phyloP scores from a whole-genome alignment of 345 rosid genomes.

The Geranium brycei region DNA sequence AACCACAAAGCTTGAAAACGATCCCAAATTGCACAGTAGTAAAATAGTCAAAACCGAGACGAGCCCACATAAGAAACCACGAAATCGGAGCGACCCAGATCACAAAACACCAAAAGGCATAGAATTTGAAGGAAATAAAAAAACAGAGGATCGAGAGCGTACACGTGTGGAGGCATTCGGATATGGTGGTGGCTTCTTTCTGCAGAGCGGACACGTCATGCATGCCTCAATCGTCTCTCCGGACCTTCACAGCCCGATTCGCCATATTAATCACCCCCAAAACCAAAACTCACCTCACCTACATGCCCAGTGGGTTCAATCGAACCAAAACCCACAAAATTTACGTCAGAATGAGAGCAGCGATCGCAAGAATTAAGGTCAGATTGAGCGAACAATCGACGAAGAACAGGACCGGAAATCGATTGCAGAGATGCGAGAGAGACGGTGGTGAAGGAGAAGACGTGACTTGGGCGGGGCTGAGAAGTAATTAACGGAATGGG shows the following conservation, averaged over 20 bases:
- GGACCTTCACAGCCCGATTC: constrained; percentile 36
- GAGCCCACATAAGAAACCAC: constrained; percentile 14
- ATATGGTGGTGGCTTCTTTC: constrained; percentile 84
- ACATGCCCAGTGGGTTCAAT: not conserved
- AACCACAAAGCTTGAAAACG: not conserved
- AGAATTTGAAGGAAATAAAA: constrained; percentile 5
- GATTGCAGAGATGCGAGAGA: not conserved
- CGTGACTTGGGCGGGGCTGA: not conserved
- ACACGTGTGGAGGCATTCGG: constrained; percentile 96
- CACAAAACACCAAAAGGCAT: constrained; percentile 6
- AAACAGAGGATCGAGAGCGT: not conserved
- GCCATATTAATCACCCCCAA: constrained; percentile 15
- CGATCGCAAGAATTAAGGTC: not conserved
- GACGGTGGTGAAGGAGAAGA: not conserved
- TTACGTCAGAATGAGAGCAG: not conserved
- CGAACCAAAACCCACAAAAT: not conserved
- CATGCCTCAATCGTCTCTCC: constrained; percentile 50
- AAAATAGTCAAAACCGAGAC: constrained; percentile 9
- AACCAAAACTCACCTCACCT: not conserved
- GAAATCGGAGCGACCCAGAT: constrained; percentile 17
- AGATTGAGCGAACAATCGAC: not conserved
- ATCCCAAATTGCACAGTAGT: not conserved
- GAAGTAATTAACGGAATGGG: not conserved
- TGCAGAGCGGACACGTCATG: constrained; percentile 76
- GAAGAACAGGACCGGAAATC: not conserved